phyloP scores from a whole-genome alignment of 495 filamentous ascomycete species.

The Podospora comata region DNA sequence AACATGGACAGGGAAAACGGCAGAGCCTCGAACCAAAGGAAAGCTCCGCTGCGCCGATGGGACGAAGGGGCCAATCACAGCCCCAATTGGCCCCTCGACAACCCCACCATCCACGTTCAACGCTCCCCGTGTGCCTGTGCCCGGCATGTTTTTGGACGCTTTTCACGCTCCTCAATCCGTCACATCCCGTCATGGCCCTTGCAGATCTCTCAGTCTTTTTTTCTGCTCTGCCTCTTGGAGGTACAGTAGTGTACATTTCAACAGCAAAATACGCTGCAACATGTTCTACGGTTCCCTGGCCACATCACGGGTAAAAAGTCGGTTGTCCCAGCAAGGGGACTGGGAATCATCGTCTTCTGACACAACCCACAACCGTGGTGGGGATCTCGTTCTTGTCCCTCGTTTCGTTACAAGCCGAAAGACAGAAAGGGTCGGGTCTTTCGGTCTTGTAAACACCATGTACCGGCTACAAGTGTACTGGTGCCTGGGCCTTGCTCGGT shows the following conservation, averaged over 20 bases:
- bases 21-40: not conserved
- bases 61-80: constrained; percentile 14
- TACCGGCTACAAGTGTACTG: constrained; percentile 3
- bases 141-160: not conserved
- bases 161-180: constrained; percentile 13
- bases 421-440: not conserved
- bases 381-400: constrained; percentile 12
- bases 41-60: constrained; percentile 24
- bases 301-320: constrained; percentile 13
- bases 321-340: constrained; percentile 5
- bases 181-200: constrained; percentile 25
- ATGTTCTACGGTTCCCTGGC: constrained; percentile 6
- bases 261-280: not conserved
- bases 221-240: not conserved
- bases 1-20: constrained; percentile 1
- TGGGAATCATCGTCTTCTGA: constrained; percentile 4
- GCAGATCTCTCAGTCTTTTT: constrained; percentile 12
- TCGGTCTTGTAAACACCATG: constrained; percentile 3
- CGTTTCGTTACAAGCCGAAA: constrained; percentile 10
- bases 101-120: constrained; percentile 13
- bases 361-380: constrained; percentile 16
- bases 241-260: not conserved
- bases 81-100: not conserved
- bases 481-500: constrained; percentile 6
- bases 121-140: constrained; percentile 6